Conservation (phyloP, 441 rosid species). For the Pelargonium myrrhifolium region DNA sequence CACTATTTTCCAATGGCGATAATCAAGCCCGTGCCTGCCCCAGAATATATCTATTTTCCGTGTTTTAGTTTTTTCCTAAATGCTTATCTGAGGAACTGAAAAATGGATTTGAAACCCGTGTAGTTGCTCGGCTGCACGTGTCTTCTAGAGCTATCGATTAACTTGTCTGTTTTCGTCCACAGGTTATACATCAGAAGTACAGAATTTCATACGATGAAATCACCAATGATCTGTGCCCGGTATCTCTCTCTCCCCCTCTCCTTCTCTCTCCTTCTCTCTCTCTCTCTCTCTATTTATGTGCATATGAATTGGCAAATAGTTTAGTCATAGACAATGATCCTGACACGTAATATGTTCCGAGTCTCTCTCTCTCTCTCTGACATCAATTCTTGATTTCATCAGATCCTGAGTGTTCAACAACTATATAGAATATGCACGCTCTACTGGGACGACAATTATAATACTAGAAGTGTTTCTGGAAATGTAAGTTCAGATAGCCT, state of each 20-base stretch:
- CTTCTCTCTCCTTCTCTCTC: no score
- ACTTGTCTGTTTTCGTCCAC: slow-evolving; percentile 19
- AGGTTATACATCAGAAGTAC: slow-evolving; percentile 97
- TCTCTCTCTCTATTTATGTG: slow-evolving; percentile 8
- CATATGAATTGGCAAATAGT: neutral
- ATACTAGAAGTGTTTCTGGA: slow-evolving; percentile 91
- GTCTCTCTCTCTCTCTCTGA: neutral
- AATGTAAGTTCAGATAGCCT: slow-evolving; percentile 40
- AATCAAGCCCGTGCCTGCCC: neutral
- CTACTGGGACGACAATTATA: slow-evolving; percentile 97
- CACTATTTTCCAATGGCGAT: neutral
- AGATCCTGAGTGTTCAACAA: slow-evolving; percentile 98
- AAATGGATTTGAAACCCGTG: no score
- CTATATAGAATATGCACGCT: slow-evolving; percentile 91
- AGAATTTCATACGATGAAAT: slow-evolving; percentile 98
- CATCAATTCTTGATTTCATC: slow-evolving; percentile 27
- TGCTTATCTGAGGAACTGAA: no score
- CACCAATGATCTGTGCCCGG: slow-evolving; percentile 87
- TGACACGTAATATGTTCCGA: neutral
- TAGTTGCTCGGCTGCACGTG: no score
- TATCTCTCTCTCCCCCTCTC: no score
- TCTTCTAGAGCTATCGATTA: neutral
- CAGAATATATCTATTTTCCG: no score
- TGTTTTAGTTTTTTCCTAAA: no score
- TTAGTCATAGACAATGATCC: neutral